Conservation (phyloP, 1,139 yeast species). For the Zygosaccharomyces pseudobailii region DNA sequence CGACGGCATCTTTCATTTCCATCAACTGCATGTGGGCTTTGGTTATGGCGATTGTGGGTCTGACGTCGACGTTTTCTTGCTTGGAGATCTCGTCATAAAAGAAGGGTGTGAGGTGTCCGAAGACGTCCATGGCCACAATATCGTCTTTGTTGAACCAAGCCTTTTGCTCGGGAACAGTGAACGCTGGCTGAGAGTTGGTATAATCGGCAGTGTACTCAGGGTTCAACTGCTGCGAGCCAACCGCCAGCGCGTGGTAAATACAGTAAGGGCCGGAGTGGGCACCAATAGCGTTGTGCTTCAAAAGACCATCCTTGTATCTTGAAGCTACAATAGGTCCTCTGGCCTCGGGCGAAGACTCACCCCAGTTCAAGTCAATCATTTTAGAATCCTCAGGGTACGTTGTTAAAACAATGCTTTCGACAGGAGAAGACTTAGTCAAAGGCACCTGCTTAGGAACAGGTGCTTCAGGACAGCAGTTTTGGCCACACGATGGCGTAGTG, state of each 20-base stretch:
- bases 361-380: constrained; percentile 51
- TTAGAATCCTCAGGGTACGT: constrained; percentile 48
- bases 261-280: constrained; percentile 59
- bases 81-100: constrained; percentile 41
- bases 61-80: constrained; percentile 46
- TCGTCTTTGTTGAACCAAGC: constrained; percentile 52
- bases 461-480: not conserved
- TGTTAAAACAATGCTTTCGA: constrained; percentile 41
- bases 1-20: constrained; percentile 52
- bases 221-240: constrained; percentile 51
- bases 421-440: constrained; percentile 20
- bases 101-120: constrained; percentile 60
- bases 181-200: constrained; percentile 59
- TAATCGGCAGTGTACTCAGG: constrained; percentile 51
- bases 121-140: constrained; percentile 59
- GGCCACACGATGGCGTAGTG: constrained; percentile 6
- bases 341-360: constrained; percentile 40
- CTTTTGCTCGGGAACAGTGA: constrained; percentile 46
- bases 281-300: constrained; percentile 50
- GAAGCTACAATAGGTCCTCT: constrained; percentile 59
- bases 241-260: constrained; percentile 56
- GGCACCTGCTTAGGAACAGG: constrained; percentile 3
- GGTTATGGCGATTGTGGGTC: constrained; percentile 59
- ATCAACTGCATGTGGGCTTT: constrained; percentile 55
- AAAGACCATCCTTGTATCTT: constrained; percentile 44